These are phyloP conservation scores for Microdochium paspali DNA, from an alignment of 2,329 filamentous ascomycete species.

Conservation along the genomic window DNA sequence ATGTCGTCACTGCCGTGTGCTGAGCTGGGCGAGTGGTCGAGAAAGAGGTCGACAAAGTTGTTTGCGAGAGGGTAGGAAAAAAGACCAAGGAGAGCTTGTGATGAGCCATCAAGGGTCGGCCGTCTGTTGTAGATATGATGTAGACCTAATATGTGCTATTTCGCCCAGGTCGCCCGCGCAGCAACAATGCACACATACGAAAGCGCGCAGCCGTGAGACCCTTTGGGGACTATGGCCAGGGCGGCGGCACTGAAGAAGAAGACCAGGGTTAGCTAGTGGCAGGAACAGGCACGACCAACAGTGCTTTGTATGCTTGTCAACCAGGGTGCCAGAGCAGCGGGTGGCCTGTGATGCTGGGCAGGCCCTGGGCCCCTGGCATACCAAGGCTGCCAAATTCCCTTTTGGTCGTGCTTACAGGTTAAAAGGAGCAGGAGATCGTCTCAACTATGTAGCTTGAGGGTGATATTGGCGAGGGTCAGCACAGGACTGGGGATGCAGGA, in stretches of 20 bases:
- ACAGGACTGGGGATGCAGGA: no score
- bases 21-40: no score
- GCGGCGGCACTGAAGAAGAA: not conserved
- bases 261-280: not conserved
- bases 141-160: no score
- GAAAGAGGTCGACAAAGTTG: no score
- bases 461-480: not conserved
- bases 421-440: not conserved
- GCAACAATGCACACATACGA: no score
- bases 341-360: not conserved
- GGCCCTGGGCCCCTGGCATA: not conserved
- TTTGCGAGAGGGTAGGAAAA: no score
- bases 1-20: no score
- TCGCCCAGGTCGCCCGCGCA: no score
- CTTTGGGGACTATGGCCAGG: not conserved
- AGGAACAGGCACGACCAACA: not conserved
- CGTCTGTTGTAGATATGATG: no score
- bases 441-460: not conserved
- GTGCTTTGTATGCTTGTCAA: not conserved
- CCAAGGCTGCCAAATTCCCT: not conserved
- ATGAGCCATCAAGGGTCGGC: no score
- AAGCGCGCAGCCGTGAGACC: no score
- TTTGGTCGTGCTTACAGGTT: not conserved
- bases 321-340: not conserved
- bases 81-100: no score